These are phyloP conservation scores for Leccinum variicolor DNA, from an alignment of 768 basidiomycete species.

Conservation along the genomic window DNA sequence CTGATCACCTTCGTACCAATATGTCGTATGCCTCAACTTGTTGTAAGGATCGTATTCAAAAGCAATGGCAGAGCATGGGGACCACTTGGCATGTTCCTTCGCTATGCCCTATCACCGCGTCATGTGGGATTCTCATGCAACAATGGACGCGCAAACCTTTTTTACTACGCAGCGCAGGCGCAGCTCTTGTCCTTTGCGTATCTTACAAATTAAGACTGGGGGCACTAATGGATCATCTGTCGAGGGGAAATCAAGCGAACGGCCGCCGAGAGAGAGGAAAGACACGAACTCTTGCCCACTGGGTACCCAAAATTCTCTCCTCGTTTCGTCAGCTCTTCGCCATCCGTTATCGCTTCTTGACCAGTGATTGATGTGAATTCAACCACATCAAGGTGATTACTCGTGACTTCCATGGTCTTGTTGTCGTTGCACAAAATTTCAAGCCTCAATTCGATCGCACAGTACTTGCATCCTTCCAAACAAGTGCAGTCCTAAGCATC, in stretches of 20 bases:
- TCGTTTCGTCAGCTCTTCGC: conserved; percentile 75
- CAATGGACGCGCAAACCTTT: conserved; percentile 56
- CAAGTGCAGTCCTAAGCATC: conserved; percentile 84
- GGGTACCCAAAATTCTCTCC: conserved; percentile 75
- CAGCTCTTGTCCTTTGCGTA: conserved; percentile 92
- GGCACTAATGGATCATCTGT: conserved; percentile 57
- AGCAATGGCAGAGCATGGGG: conserved; percentile 89
- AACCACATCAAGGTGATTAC: conserved; percentile 72
- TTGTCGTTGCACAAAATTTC: conserved; percentile 71
- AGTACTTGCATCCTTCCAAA: conserved; percentile 76
- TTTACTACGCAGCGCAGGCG: conserved; percentile 84
- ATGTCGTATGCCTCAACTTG: conserved; percentile 90
- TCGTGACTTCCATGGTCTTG: conserved; percentile 82
- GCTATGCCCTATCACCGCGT: conserved; percentile 74
- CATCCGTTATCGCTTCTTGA: conserved; percentile 37
- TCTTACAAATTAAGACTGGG: conserved; percentile 86
- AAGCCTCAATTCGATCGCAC: conserved; percentile 81
- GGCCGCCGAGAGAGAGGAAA: neutral
- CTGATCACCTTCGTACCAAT: conserved; percentile 88
- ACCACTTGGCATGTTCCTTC: conserved; percentile 99
- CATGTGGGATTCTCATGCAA: neutral
- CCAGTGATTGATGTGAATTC: conserved; percentile 38
- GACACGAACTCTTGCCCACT: conserved; percentile 71
- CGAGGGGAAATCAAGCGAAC: conserved; percentile 4
- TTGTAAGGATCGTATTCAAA: conserved; percentile 99